Conservation (phyloP, 2,329 filamentous ascomycete species). For the Claviceps sp. region DNA sequence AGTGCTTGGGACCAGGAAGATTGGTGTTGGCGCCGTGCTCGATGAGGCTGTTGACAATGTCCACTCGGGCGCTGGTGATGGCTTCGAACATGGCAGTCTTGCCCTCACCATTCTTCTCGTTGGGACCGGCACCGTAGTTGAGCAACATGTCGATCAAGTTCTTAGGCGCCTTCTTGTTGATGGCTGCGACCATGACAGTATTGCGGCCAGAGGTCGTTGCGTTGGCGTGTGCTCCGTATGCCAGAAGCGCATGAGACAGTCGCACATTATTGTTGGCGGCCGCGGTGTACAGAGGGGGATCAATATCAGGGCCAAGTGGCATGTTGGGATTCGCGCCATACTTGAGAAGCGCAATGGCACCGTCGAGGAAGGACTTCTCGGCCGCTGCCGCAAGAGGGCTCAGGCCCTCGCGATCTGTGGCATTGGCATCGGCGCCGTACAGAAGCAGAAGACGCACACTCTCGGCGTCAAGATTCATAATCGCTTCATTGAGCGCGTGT, state of each 20-base stretch:
- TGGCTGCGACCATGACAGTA: conserved; percentile 45
- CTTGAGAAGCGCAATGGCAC: conserved; percentile 46
- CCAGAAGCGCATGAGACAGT: conserved; percentile 45
- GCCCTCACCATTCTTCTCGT: conserved; percentile 46
- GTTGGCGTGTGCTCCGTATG: conserved; percentile 46
- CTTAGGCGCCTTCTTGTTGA: conserved; percentile 43
- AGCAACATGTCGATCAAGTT: conserved; percentile 46
- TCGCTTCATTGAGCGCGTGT: conserved; percentile 38
- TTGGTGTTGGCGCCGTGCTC: conserved; percentile 53
- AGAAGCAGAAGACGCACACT: conserved; percentile 40
- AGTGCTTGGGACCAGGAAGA: conserved; percentile 54
- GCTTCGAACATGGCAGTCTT: conserved; percentile 51
- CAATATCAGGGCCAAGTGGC: conserved; percentile 32
- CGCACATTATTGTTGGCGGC: conserved; percentile 38
- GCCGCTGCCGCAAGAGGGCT: conserved; percentile 38
- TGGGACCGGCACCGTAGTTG: conserved; percentile 43
- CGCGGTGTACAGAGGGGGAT: conserved; percentile 41
- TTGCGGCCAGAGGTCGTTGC: conserved; percentile 40
- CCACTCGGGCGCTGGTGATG: conserved; percentile 40
- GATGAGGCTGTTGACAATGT: conserved; percentile 36
- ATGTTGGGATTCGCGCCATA: conserved; percentile 49
- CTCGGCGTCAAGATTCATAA: conserved; percentile 37
- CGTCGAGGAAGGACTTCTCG: conserved; percentile 40
- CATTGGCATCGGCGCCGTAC: conserved; percentile 45
- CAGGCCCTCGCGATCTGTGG: conserved; percentile 30